Evolutionary conservation across 441 rosid species (phyloP), one percentile per base, ranked within the genome.

Genomic region (Pelargonium citronellum): DNA sequence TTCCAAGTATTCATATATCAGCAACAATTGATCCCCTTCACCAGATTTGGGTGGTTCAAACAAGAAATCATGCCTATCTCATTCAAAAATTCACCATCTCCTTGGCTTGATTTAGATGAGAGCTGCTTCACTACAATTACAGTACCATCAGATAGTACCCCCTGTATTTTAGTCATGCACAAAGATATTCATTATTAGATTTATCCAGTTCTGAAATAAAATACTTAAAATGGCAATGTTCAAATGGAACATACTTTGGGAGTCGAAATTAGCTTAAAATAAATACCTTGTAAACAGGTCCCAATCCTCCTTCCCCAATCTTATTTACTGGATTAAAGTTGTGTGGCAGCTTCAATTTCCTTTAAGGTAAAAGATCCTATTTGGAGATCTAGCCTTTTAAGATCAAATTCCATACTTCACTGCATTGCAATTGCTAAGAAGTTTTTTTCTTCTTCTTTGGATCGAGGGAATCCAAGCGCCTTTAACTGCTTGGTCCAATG

Each of bases 271-370:
- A 57, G 62, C 62, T 12, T n/a, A n/a, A n/a, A n/a, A n/a, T 49
- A 2, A 55, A 68, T 71, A 91, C 98, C 88, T 88, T 90, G 79
- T 85, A 88, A 0, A 91, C 97, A 57, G 96, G 70, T 64, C 96
- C 96, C 60, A 92, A 92, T 72, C 92, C 96, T 64, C 95, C 97
- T 83, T 90, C 89, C 22, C 97, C 97, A 41, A 92, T 78, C 84
- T 92, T 92, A 83, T 90, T 83, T 64, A 68, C 77, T 15, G 84
- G 73, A 79, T 77, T 81, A 47, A 92, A 91, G 80, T 88, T 85
- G 73, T 0, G 96, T 88, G 34, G 97, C 96, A 70, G 72, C 81
- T 75, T 77, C 84, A 64, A 91, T 85, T 79, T 87, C 87, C 76
- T 79, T 82, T 67, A 87, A 80, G 67, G 91, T 85, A 77, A 91